Conservation (phyloP, 2,329 filamentous ascomycete species). For the Nothophoma quercina region DNA sequence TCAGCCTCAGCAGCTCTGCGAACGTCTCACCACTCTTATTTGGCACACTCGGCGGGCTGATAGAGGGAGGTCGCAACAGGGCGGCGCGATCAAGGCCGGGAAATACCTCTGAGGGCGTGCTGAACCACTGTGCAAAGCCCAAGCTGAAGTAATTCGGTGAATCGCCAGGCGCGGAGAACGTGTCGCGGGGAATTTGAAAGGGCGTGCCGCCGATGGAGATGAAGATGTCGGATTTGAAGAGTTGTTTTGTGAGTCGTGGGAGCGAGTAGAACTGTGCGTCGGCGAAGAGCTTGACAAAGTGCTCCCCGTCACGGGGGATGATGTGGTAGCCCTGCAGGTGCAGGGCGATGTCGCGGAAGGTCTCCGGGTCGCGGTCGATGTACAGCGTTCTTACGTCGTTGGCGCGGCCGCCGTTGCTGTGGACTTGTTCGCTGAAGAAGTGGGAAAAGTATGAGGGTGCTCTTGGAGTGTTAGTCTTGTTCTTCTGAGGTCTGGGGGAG, state of each 20-base stretch:
- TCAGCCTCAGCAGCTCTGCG: slow-evolving; percentile 78
- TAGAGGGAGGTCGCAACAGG: slow-evolving; percentile 85
- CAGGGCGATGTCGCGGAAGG: slow-evolving; percentile 86
- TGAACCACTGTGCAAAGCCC: slow-evolving; percentile 88
- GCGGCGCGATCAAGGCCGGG: slow-evolving; percentile 81
- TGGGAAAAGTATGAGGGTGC: slow-evolving; percentile 96
- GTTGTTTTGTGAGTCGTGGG: slow-evolving; percentile 85
- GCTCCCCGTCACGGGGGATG: slow-evolving; percentile 77
- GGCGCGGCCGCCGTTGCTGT: slow-evolving; percentile 66
- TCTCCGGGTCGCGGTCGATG: slow-evolving; percentile 90
- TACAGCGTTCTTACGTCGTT: slow-evolving; percentile 79
- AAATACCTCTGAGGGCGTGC: slow-evolving; percentile 79
- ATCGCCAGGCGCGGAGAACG: slow-evolving; percentile 86
- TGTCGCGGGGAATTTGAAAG: slow-evolving; percentile 88
- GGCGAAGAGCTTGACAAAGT: slow-evolving; percentile 91
- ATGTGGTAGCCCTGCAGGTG: slow-evolving; percentile 93
- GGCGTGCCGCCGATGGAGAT: slow-evolving; percentile 86
- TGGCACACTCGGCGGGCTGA: slow-evolving; percentile 81
- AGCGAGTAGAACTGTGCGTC: slow-evolving; percentile 95
- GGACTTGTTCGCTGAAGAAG: slow-evolving; percentile 87
- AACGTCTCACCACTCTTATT: slow-evolving; percentile 86
- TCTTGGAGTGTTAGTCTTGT: slow-evolving; percentile 63
- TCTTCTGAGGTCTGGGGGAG: not conserved
- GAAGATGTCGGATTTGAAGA: slow-evolving; percentile 91
- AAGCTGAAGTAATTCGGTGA: slow-evolving; percentile 96